These are phyloP conservation scores for Alternaria triticina DNA, from an alignment of 2,329 filamentous ascomycete species.

Conservation along the genomic window DNA sequence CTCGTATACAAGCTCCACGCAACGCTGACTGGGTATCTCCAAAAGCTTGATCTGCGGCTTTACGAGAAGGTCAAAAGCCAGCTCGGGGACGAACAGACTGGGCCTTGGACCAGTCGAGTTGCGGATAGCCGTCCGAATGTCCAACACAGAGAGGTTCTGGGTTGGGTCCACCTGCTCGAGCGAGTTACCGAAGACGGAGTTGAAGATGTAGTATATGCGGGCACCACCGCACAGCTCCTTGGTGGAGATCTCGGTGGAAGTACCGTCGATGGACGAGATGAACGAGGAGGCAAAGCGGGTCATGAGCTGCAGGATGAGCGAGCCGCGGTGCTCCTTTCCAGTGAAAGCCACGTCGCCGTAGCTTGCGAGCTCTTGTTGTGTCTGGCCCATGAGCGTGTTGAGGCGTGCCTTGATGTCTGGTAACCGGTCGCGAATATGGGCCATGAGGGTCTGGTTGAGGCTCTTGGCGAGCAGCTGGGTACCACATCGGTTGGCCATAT, in stretches of 20 bases:
- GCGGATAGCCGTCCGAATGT: constrained; percentile 95
- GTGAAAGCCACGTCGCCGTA: constrained; percentile 98
- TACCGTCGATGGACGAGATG: constrained; percentile 98
- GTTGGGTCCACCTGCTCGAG: constrained; percentile 96
- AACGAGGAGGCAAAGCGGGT: constrained; percentile 97
- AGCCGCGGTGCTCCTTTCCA: constrained; percentile 94
- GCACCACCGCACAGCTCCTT: constrained; percentile 96
- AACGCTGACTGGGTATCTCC: constrained; percentile 92
- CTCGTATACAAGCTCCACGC: constrained; percentile 97
- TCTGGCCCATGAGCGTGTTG: constrained; percentile 99
- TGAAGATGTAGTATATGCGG: constrained; percentile 98
- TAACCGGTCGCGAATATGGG: constrained; percentile 91
- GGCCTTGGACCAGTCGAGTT: constrained; percentile 97
- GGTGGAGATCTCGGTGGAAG: constrained; percentile 96
- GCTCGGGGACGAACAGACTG: constrained; percentile 94
- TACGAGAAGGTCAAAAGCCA: constrained; percentile 95
- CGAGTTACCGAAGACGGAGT: constrained; percentile 96
- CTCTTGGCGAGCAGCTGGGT: constrained; percentile 95
- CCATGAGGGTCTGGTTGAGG: constrained; percentile 93
- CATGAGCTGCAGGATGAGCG: constrained; percentile 95
- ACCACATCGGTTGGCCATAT: constrained; percentile 91
- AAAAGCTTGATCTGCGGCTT: constrained; percentile 98
- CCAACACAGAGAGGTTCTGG: constrained; percentile 88
- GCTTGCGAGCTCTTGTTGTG: constrained; percentile 95
- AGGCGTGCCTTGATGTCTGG: constrained; percentile 98